Base-by-base conservation (phyloP, 2,329 filamentous ascomycete species). In the Lecanicillium sp. region DNA sequence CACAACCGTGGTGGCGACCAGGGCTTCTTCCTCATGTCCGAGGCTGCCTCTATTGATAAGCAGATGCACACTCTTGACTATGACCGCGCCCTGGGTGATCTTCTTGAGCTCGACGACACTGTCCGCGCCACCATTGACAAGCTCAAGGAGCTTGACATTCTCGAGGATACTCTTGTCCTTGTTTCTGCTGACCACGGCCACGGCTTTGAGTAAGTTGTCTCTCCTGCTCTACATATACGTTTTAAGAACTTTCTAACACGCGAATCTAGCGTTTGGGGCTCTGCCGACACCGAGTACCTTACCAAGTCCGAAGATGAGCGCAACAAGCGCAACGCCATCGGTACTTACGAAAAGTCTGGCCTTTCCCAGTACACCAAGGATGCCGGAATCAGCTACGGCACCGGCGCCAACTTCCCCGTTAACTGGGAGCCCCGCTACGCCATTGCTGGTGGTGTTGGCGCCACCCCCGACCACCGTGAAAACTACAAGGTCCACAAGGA, bases 181-280 rank as follows among this genome's bases (percentile, higher is more conserved):
- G 83, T 92, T 35, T 87, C 85, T 3, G 83, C 85, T n/a, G 85
- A 94, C 54, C 86, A 92, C 67, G 86, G 86, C 30, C 86, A 94
- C 63, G 86, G 86, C 40, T 94, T 94, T 56, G 86, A 89, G 59
- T 65, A 48, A 49, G 62, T 49, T 11, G 4, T 18, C 16, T 9
- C 18, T 6, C 5, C n/a, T 5, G 4, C 6, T 1, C 2, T 29
- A 0, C 9, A 12, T 20, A 20, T 6, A n/a, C n/a, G n/a, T n/a
- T n/a, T n/a, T 18, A 2, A 3, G 28, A 28, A 41, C 29, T 29
- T 3, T 36, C 45, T 45, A 41, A 44, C 32, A 11, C 39, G 22
- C n/a, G n/a, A n/a, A 25, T 11, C 11, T 25, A 62, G 59, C 50
- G 86, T 94, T 49, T 89, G 82, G 56, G 86, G 86, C 45, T 80